phyloP scores from a whole-genome alignment of 2,329 filamentous ascomycete species.

The Esteya vermicola region DNA sequence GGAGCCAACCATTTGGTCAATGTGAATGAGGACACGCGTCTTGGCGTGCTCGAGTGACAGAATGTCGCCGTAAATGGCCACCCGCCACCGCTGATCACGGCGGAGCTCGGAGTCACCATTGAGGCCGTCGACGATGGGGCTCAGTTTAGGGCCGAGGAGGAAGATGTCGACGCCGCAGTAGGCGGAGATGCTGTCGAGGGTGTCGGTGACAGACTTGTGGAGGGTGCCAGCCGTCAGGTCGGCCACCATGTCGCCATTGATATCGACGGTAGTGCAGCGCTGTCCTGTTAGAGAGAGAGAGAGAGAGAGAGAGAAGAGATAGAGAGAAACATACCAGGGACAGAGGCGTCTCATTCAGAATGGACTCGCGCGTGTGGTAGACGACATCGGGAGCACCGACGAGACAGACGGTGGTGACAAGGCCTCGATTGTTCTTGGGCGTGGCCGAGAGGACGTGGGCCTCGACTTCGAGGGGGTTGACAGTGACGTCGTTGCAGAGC shows the following conservation, averaged over 20 bases:
- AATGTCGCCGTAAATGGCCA: constrained; percentile 90
- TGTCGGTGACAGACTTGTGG: constrained; percentile 62
- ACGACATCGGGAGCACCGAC: constrained; percentile 79
- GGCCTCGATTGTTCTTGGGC: constrained; percentile 54
- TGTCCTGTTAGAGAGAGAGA: constrained; percentile 20
- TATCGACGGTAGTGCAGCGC: constrained; percentile 87
- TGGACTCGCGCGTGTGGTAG: constrained; percentile 76
- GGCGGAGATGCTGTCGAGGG: constrained; percentile 72
- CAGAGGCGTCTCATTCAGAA: constrained; percentile 84
- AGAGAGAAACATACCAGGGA: constrained; percentile 43
- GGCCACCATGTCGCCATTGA: constrained; percentile 81
- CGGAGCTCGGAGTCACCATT: constrained; percentile 71
- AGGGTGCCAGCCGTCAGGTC: constrained; percentile 54
- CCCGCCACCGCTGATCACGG: constrained; percentile 78
- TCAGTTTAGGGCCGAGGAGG: constrained; percentile 77
- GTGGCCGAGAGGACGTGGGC: constrained; percentile 74
- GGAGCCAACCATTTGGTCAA: constrained; percentile 69
- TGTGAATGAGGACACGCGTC: constrained; percentile 89
- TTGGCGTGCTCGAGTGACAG: constrained; percentile 95
- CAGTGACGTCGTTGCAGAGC: constrained; percentile 70
- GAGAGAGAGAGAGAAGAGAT: background rate
- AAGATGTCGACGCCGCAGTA: constrained; percentile 96
- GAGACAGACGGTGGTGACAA: constrained; percentile 79
- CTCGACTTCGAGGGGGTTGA: constrained; percentile 56
- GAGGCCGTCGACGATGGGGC: constrained; percentile 59